Evolutionary conservation across 1,284 basidiomycete species (phyloP), one percentile per base, ranked within the genome.

Genomic region (Leccinum pachyderme): DNA sequence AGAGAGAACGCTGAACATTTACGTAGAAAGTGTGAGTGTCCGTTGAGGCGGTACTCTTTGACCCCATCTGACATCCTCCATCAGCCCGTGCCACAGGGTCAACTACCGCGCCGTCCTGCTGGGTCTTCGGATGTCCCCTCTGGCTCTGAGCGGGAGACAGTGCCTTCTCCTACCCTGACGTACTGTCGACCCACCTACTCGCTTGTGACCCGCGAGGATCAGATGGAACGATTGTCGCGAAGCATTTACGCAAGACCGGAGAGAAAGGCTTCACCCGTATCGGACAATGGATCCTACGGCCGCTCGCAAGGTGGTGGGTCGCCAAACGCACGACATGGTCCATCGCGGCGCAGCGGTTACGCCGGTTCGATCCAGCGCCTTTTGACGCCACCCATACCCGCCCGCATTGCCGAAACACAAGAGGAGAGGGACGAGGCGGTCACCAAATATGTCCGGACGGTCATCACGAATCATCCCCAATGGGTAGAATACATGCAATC

Each of bases 1-100:
- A 37, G 73, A 81, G 25, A 73, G 76, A 58, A 81, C 78, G 1
- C 53, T 84, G 46, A 73, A 74, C 12, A 61, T 82, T 27, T 72
- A 77, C 25, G 75, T 84, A 18, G 82, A 84, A 66, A 63, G 70
- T 53, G 82, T 84, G 37, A 56, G 73, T 66, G 33, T 25, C 18
- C n/a, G n/a, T 39, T 39, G 37, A 12, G 29, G 31, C 29, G 29
- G 5, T 11, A 11, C 29, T 11, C 35, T 39, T 50, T 29, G 46
- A 45, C 37, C 24, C 15, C 18, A 33, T 52, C 55, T 63, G 13
- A 67, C 48, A 29, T 54, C 18, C 46, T 11, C 24, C 25, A n/a
- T 48, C 53, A 74, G 71, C 69, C 63, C 13, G 33, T 53, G 15
- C 62, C 56, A 2, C 67, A 62, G 49, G 73, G 73, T 7, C 61